These are phyloP conservation scores for Lipomyces sp. DNA, from an alignment of 805 yeast species.

Conservation along the genomic window DNA sequence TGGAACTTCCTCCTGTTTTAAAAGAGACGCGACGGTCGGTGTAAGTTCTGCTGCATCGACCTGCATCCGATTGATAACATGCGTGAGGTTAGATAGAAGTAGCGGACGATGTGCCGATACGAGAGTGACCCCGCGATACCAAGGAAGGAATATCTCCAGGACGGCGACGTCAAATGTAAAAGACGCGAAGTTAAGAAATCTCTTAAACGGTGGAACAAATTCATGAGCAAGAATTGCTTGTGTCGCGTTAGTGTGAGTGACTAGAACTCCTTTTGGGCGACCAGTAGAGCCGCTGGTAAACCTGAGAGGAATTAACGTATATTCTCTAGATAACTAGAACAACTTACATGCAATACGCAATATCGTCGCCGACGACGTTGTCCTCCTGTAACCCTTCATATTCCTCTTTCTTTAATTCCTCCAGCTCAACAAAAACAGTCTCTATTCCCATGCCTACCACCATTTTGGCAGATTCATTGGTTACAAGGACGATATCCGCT, in stretches of 20 bases:
- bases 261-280: slow-evolving; percentile 57
- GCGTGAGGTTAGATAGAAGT: slow-evolving; percentile 30
- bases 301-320: slow-evolving; percentile 4
- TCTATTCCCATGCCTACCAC: slow-evolving; percentile 13
- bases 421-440: slow-evolving; percentile 14
- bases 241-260: slow-evolving; percentile 36
- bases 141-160: slow-evolving; percentile 39
- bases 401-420: not conserved
- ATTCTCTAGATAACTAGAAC: not conserved
- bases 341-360: slow-evolving; percentile 36
- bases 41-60: slow-evolving; percentile 39
- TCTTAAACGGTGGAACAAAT: slow-evolving; percentile 34
- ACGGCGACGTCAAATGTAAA: slow-evolving; percentile 41
- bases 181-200: slow-evolving; percentile 41
- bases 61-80: slow-evolving; percentile 21
- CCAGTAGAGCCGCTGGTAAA: slow-evolving; percentile 62
- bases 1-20: slow-evolving; percentile 26
- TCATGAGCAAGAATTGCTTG: slow-evolving; percentile 38
- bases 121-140: slow-evolving; percentile 31
- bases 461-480: slow-evolving; percentile 9
- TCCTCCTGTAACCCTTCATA: not conserved
- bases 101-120: slow-evolving; percentile 33
- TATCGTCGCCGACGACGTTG: slow-evolving; percentile 6
- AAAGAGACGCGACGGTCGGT: slow-evolving; percentile 39
- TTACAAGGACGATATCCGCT: slow-evolving; percentile 30